Base-by-base conservation (phyloP, 2,329 filamentous ascomycete genomes). In the Bipolaris gigantea region DNA sequence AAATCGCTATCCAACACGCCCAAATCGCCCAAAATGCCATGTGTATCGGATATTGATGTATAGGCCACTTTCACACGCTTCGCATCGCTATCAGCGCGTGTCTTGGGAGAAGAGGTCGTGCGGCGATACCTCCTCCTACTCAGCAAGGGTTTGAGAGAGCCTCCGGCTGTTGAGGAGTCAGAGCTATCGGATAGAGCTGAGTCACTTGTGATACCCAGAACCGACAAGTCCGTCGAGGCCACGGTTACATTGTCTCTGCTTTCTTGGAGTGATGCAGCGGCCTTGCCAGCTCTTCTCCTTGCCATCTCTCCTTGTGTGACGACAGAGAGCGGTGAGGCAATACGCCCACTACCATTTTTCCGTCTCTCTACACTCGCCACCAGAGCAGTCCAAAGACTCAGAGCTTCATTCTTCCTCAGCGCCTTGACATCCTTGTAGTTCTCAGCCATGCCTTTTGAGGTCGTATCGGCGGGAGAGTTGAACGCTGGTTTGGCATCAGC, bases 331-430 rank as follows among this genome's bases (percentile, higher is more conserved):
- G 64, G 66, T 10, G 61, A 66, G 11, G 53, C 49, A 16, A 54
- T 48, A 6, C 51, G 19, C 18, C 30, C 13, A 4, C 25, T 34
- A 5, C n/a, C 36, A 10, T 41, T 57, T 50, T 63, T 71, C 25
- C 66, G 53, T 38, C 64, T 55, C 34, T 63, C 65, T n/a, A 66
- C 63, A 19, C 65, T 69, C 13, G 63, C 69, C 0, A 69, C 21
- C 3, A 73, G 47, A 11, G 62, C 57, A 13, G 56, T 53, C 68
- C 67, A 72, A 45, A 72, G 63, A 15, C 5, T 60, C 58, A 2
- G 7, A 32, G n/a, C 63, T 57, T 15, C 16, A 21, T 32, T 27
- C n/a, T 13, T 7, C 10, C 53, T 43, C 19, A 38, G 23, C 18
- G 47, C 15, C 18, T 52, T 46, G 32, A n/a, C 13, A 1, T 30